Percentiles rank a stretch among this genome's conserved stretches.
These are phyloP conservation scores for Ligustrum vulgare DNA, from an alignment of 257 asterid species.

Conservation along the genomic window DNA sequence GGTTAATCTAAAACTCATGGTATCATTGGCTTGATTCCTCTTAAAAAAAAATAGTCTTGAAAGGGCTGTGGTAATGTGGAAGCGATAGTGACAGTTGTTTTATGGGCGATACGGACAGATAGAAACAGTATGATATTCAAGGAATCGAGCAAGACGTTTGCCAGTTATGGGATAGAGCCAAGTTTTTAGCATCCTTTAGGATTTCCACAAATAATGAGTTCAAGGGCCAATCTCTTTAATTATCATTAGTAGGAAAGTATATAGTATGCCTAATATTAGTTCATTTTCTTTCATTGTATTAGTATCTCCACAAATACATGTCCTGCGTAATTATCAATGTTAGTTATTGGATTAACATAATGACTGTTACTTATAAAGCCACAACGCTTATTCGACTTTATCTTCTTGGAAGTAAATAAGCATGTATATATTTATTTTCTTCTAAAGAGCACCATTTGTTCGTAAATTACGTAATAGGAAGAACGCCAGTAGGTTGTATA, in stretches of 20 bases:
- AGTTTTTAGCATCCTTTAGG: not conserved
- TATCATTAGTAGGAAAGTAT: not conserved
- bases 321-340: not conserved
- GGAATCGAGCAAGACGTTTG: not conserved
- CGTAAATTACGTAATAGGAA: not conserved
- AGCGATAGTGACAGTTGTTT: not conserved
- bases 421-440: not conserved
- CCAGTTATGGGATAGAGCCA: not conserved
- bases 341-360: not conserved
- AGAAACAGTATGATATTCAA: not conserved
- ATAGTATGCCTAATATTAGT: not conserved
- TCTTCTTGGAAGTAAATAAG: not conserved
- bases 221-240: not conserved
- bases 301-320: not conserved
- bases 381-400: not conserved
- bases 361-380: not conserved
- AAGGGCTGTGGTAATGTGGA: not conserved
- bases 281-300: too few relatives aligned
- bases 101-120: not conserved
- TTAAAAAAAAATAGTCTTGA: not conserved
- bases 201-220: not conserved
- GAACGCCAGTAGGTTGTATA: not conserved
- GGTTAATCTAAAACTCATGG: not conserved
- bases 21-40: not conserved
- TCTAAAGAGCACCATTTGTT: not conserved